Base-by-base conservation (phyloP, 1,139 yeast species). In the Saccharomyces hybrid region DNA sequence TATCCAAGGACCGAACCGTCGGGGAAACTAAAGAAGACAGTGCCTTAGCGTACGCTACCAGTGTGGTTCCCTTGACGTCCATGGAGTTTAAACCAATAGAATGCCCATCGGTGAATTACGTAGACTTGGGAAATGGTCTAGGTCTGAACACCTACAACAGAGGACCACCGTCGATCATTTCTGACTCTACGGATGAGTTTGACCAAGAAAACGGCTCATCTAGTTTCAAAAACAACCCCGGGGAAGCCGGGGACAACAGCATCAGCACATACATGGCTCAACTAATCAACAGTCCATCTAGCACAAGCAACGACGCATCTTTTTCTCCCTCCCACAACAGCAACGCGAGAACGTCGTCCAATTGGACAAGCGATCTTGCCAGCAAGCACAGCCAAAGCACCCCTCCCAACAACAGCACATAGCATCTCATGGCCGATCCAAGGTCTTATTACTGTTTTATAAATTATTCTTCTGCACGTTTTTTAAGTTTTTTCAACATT, bases 81-180 rank as follows among this genome's bases (percentile, higher is more conserved):
- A 28, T 29, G 20, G 11, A n/a, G 25, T 3, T 27, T 8, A 28
- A 42, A 25, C 27, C 50, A 2, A 11, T 44, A 13, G 51, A 42
- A 28, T n/a, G 27, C 7, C 38, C 42, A 3, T 31, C 48, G 4
- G 20, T 47, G 13, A 57, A 59, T 23, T 59, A 59, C 51, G 59
- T 63, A n/a, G 66, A 63, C 49, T 56, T 64, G n/a, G 67, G 67
- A 11, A 62, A 63, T 46, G 67, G 67, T 3, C 55, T 64, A 38
- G 66, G 61, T 11, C 47, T 64, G 7, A 60, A 59, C 23, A 59
- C 64, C 1, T 61, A 62, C 48, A 58, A 59, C 27, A 56, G 65
- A 42, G 65, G 65, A 5, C 64, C 66, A 2, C 67, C 67, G 2
- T 62, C 65, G 14, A 52, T 61, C 23, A 55, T 60, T 8, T 55